A percentile compares a stretch with the other conserved stretches of the same genome.
phyloP scores from a whole-genome alignment of 2,329 filamentous ascomycete genomes.

The Rhynchosporium agropyri region DNA sequence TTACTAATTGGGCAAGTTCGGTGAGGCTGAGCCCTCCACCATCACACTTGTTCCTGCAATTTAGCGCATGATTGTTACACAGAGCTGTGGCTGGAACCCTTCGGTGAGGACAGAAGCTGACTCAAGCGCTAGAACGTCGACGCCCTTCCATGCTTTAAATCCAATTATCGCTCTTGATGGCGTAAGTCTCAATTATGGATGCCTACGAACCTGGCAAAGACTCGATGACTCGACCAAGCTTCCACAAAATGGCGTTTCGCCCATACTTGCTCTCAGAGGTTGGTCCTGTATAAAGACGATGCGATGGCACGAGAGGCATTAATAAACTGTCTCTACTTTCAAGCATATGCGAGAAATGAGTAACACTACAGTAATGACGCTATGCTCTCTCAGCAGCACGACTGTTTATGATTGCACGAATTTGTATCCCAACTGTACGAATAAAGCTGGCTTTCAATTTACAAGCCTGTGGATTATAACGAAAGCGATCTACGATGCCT shows the following conservation, averaged over 20 bases:
- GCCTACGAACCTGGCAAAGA: background rate
- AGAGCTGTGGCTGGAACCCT: background rate
- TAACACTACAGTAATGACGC: background rate
- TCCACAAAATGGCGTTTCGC: background rate
- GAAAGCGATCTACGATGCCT: constrained; percentile 15
- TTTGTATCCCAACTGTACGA: constrained; percentile 14
- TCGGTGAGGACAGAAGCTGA: background rate
- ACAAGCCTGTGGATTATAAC: constrained; percentile 16
- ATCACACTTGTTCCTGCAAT: background rate
- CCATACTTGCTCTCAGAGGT: background rate
- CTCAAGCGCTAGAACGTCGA: background rate
- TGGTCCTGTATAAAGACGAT: background rate
- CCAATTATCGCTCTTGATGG: background rate
- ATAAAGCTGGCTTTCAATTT: constrained; percentile 12
- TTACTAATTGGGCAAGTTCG: background rate
- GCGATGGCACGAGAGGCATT: background rate
- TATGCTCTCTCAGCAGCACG: background rate
- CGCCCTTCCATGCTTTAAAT: background rate
- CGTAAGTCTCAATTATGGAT: background rate
- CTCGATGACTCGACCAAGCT: constrained; percentile 5
- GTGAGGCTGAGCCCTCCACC: background rate
- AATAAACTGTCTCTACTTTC: background rate
- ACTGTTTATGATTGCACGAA: constrained; percentile 10
- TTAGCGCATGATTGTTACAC: constrained; percentile 3
- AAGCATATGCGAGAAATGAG: background rate